Evolutionary conservation across 1,139 yeast species (phyloP).

Genomic region (Debaryomycetaceae sp.): DNA sequence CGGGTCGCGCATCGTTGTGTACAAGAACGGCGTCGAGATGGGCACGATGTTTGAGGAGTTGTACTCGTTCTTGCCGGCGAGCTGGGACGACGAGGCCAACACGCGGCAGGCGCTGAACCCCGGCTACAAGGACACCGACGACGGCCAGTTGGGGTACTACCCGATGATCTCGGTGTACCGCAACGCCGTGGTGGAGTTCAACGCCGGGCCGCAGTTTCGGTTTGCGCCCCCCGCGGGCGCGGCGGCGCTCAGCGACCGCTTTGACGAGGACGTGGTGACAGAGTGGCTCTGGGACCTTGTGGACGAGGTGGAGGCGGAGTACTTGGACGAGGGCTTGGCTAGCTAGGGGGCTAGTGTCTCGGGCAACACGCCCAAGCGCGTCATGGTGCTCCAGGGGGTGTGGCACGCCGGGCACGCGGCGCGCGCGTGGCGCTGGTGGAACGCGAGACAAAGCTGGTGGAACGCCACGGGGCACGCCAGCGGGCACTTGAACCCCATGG

Average conservation of each 20-base stretch:
- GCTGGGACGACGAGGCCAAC: slow-evolving; percentile 11
- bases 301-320: slow-evolving; percentile 78
- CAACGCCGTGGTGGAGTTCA: slow-evolving; percentile 70
- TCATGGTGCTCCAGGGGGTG: slow-evolving; percentile 7
- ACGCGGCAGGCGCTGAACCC: slow-evolving; percentile 46
- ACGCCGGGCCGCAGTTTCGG: slow-evolving; percentile 65
- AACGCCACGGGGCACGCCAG: slow-evolving; percentile 34
- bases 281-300: slow-evolving; percentile 79
- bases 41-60: slow-evolving; percentile 67
- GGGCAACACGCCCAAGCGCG: slow-evolving; percentile 6
- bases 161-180: slow-evolving; percentile 84
- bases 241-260: slow-evolving; percentile 61
- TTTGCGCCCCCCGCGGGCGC: slow-evolving; percentile 47
- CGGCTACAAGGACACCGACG: slow-evolving; percentile 57
- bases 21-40: slow-evolving; percentile 66
- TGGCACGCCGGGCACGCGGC: slow-evolving; percentile 1
- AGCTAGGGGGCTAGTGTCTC: neutral
- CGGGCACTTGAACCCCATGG: slow-evolving; percentile 46
- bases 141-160: slow-evolving; percentile 83
- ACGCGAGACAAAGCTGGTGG: slow-evolving; percentile 48
- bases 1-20: slow-evolving; percentile 59
- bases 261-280: slow-evolving; percentile 69
- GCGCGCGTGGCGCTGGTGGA: slow-evolving; percentile 19
- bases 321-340: slow-evolving; percentile 31
- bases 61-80: slow-evolving; percentile 68